Conservation (phyloP, 2,329 filamentous ascomycete genomes). For the Colletotrichum sp. region DNA sequence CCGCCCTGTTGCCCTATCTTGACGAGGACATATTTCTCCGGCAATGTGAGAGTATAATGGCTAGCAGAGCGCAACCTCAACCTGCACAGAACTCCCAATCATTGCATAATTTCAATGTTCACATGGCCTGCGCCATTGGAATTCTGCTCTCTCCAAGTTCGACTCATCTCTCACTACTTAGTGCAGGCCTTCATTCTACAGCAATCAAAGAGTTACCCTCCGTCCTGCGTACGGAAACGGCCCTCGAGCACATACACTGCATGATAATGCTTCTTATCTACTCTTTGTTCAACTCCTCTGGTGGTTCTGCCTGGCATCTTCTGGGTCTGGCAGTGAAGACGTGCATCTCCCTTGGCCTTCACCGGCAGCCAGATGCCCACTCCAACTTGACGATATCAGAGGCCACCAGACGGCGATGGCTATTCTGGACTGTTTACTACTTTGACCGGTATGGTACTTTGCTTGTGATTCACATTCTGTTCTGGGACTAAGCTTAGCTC, state of each 20-base stretch:
- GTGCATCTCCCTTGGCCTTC: neutral
- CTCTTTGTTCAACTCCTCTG: constrained; percentile 2
- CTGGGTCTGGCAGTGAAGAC: neutral
- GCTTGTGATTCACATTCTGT: neutral
- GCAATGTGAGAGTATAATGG: neutral
- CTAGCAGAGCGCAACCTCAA: neutral
- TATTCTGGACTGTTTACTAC: constrained; percentile 14
- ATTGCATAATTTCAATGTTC: constrained; percentile 1
- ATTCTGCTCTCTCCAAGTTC: neutral
- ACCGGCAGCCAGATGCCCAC: neutral
- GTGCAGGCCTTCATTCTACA: neutral
- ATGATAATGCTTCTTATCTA: constrained; percentile 5
- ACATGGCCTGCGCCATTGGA: constrained; percentile 5
- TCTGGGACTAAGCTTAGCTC: neutral
- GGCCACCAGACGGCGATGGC: neutral
- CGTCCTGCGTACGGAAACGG: neutral
- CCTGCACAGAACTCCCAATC: neutral
- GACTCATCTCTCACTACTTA: neutral
- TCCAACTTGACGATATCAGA: neutral
- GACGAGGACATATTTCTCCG: neutral
- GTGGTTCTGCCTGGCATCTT: constrained; percentile 10
- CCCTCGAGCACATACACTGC: neutral
- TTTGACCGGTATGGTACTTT: neutral
- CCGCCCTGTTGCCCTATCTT: neutral
- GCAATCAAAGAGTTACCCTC: neutral